Conservation (phyloP, 805 yeast genomes). For the Saturnispora sekii region DNA sequence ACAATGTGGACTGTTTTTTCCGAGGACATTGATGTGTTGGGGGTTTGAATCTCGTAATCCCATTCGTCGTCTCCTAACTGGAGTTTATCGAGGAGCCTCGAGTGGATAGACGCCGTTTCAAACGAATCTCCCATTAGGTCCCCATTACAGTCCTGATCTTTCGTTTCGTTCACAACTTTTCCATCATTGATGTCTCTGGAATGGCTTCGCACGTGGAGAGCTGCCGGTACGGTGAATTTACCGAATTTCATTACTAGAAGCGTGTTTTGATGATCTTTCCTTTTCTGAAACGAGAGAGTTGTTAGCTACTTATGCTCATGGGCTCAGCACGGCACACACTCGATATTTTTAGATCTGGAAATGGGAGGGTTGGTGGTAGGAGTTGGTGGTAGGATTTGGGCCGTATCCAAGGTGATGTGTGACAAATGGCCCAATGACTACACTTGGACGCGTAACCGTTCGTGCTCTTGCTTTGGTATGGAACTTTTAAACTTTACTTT, state of each 20-base stretch:
- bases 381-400: too few relatives aligned
- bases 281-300: too few relatives aligned
- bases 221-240: conserved; percentile 2
- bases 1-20: conserved; percentile 4
- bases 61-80: conserved; percentile 26
- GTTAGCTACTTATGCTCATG: neutral
- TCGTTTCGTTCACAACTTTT: neutral
- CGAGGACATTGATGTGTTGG: neutral
- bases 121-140: too few relatives aligned
- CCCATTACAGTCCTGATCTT: neutral
- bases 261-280: too few relatives aligned
- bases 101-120: conserved; percentile 16
- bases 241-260: conserved; percentile 3
- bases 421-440: too few relatives aligned
- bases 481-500: neutral
- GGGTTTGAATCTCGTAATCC: conserved; percentile 12
- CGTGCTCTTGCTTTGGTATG: neutral
- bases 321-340: neutral
- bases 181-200: neutral
- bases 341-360: too few relatives aligned
- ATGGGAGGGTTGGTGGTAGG: too few relatives aligned
- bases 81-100: conserved; percentile 25
- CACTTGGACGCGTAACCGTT: too few relatives aligned
- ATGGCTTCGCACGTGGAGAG: neutral
- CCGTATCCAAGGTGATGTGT: too few relatives aligned